Evolutionary conservation across 2,329 filamentous ascomycete species (phyloP), one percentile per base, ranked within the genome.

Genomic region (Ophiostoma tasmaniense): DNA sequence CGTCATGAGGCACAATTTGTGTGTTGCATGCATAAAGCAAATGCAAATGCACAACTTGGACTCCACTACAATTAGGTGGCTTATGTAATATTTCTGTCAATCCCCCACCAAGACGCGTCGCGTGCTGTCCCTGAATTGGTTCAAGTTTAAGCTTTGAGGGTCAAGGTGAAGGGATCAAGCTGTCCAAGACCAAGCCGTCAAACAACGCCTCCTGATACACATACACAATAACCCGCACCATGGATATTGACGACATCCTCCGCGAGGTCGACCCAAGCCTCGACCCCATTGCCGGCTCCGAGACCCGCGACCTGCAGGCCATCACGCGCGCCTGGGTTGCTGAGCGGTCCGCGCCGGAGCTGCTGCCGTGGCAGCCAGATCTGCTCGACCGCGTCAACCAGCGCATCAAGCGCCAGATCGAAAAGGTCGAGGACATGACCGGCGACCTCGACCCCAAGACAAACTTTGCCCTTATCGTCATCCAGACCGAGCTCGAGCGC

Each of bases 401-500:
- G 71, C 85, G 89, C 70, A 78, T 79, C 73, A 78, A 78, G 72
- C 73, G 71, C 37, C 77, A 79, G 71, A 79, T 79, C 71, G 78
- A 79, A 71, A 77, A 74, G 66, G 77, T 79, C 66, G 78, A 79
- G 72, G 78, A 79, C 69, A 86, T 93, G 84, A 94, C 90, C 14
- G 90, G 90, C 71, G 89, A 91, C 76, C 90, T 93, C 87, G 93
- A 96, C 75, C 90, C 93, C 64, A 93, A 91, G 78, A 89, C 91
- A 72, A 98, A 97, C 77, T 97, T 99, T 78, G 88, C 88, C 71
- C 88, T 98, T 75, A 97, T 97, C 66, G 90, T 99, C 71, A 89
- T 97, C 68, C 95, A 99, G 81, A 98, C 96, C 7, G 95, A 99
- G 80, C 86, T 99, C 68, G 93, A 97, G 78, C 85, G 95, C 64